A percentile compares a stretch with the other conserved stretches of the same genome.
Conservation (phyloP, 139 green algal species). For the Microglena sp. region DNA sequence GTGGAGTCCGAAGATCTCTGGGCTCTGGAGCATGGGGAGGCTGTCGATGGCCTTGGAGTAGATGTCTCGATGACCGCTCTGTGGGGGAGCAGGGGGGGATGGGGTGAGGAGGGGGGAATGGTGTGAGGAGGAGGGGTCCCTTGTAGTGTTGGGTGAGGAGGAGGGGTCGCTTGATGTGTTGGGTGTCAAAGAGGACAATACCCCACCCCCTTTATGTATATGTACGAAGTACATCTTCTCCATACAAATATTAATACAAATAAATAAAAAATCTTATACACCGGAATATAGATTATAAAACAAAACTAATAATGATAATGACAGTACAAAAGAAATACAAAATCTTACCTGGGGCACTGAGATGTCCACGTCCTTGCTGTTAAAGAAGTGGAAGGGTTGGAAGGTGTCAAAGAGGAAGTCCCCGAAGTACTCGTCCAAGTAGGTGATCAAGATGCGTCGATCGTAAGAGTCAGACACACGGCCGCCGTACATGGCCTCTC, state of each 20-base stretch:
- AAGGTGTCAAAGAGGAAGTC: constrained; percentile 87
- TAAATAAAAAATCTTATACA: no score
- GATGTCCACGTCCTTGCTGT: constrained; percentile 28
- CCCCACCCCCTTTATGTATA: no score
- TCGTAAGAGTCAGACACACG: constrained; percentile 76
- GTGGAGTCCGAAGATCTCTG: constrained; percentile 77
- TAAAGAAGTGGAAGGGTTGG: constrained; percentile 66
- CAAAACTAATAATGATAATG: no score
- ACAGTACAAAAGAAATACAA: no score
- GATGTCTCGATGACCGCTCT: constrained; percentile 21
- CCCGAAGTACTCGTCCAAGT: constrained; percentile 85
- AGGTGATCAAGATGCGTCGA: constrained; percentile 72
- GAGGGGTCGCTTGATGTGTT: no score
- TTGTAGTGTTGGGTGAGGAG: no score
- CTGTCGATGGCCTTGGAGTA: constrained; percentile 60
- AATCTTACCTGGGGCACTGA: constrained; percentile 14
- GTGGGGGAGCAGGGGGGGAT: neutral
- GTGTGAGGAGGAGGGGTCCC: no score
- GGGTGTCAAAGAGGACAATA: no score
- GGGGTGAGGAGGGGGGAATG: neutral
- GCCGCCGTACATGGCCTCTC: constrained; percentile 68
- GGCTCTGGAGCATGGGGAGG: constrained; percentile 64
- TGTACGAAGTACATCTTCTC: no score
- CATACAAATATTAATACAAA: no score
- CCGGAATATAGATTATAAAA: no score